Conservation (phyloP, 768 basidiomycete genomes). For the Ramaria sp. region DNA sequence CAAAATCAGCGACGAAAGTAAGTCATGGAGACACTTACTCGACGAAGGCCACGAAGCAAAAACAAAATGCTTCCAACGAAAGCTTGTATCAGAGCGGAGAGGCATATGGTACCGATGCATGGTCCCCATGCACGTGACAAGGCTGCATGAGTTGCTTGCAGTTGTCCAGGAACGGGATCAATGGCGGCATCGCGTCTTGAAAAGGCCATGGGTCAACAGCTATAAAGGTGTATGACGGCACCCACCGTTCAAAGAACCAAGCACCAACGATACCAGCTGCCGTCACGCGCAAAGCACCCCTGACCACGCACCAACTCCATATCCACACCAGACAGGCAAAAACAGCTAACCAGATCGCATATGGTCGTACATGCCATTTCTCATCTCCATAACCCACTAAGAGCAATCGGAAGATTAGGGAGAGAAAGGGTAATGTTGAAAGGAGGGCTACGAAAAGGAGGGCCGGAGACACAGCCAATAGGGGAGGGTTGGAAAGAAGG, state of each 20-base stretch:
- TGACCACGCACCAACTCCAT: constrained; percentile 71
- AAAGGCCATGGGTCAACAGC: not conserved
- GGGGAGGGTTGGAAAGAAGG: constrained; percentile 60
- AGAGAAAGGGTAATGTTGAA: constrained; percentile 67
- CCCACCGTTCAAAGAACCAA: constrained; percentile 78
- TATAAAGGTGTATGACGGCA: constrained; percentile 1
- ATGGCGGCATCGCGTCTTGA: not conserved
- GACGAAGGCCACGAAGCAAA: constrained; percentile 4
- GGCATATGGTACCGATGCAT: constrained; percentile 68
- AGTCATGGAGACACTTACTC: not conserved
- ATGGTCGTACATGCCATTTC: constrained; percentile 45
- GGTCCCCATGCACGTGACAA: constrained; percentile 70
- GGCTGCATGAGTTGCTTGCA: constrained; percentile 64
- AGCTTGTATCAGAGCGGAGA: constrained; percentile 70
- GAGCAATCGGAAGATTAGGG: constrained; percentile 66
- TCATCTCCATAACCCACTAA: constrained; percentile 47
- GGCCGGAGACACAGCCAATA: constrained; percentile 63
- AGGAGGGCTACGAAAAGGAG: constrained; percentile 60
- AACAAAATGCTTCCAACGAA: constrained; percentile 24
- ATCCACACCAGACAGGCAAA: constrained; percentile 43
- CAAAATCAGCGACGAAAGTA: not conserved
- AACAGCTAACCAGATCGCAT: constrained; percentile 69
- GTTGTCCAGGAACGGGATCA: not conserved
- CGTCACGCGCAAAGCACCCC: constrained; percentile 66
- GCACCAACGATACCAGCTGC: constrained; percentile 78